Evolutionary conservation across 495 filamentous ascomycete species (phyloP).

Genomic region (Lepraria neglecta): DNA sequence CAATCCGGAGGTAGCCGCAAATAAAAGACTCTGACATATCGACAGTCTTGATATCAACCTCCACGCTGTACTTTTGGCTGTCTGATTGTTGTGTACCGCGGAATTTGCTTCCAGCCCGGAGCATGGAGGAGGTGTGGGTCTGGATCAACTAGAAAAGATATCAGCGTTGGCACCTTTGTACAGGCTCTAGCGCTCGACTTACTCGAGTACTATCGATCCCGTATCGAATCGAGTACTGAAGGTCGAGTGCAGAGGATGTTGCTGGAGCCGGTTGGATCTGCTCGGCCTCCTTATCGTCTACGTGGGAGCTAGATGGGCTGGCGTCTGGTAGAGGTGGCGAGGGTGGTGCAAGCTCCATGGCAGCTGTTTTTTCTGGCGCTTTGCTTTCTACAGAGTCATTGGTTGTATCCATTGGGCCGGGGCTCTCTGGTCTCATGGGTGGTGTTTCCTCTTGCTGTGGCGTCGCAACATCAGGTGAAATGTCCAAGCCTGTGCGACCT

Average conservation of each 20-base stretch:
- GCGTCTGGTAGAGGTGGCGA: constrained; percentile 2
- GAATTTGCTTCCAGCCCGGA: constrained; percentile 85
- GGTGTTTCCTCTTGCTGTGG: constrained; percentile 39
- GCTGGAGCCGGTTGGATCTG: constrained; percentile 7
- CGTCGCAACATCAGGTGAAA: constrained; percentile 67
- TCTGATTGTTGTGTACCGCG: constrained; percentile 87
- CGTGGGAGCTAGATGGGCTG: constrained; percentile 16
- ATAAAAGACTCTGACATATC: constrained; percentile 92
- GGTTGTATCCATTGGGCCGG: neutral
- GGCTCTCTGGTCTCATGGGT: constrained; percentile 9
- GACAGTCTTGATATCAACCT: constrained; percentile 95
- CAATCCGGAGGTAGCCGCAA: constrained; percentile 91
- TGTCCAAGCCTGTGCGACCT: constrained; percentile 17
- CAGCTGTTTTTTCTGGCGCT: neutral
- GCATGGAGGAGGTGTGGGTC: constrained; percentile 66
- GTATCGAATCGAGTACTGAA: constrained; percentile 19
- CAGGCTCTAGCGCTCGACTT: neutral
- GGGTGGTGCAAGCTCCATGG: constrained; percentile 10
- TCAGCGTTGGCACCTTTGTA: neutral
- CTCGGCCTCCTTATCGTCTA: constrained; percentile 18
- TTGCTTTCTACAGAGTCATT: constrained; percentile 6
- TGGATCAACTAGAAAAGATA: constrained; percentile 29
- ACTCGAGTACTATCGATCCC: constrained; percentile 23
- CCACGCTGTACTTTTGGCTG: constrained; percentile 83
- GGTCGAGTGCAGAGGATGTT: constrained; percentile 22